These are phyloP conservation scores for Colletotrichum lentis DNA, from an alignment of 2,329 filamentous ascomycete genomes.

Conservation along the genomic window DNA sequence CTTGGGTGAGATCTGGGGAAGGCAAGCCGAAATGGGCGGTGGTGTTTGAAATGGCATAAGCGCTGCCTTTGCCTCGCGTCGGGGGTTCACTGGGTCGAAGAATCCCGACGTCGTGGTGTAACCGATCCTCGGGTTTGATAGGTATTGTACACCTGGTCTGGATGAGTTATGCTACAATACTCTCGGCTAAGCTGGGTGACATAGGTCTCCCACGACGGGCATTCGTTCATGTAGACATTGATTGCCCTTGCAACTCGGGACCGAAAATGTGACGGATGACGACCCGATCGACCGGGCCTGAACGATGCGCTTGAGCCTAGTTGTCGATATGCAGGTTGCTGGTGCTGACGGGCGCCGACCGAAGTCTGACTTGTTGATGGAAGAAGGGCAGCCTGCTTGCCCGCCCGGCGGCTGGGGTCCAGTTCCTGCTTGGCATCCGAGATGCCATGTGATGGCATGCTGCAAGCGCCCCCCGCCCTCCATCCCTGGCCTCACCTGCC, in stretches of 20 bases:
- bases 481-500: conserved; percentile 13
- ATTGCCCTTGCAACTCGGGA: conserved; percentile 7
- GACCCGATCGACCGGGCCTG: conserved; percentile 33
- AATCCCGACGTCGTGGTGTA: neutral
- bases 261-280: conserved; percentile 30
- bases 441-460: conserved; percentile 13
- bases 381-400: neutral
- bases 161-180: too few relatives aligned
- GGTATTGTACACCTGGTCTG: too few relatives aligned
- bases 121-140: neutral
- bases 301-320: conserved; percentile 23
- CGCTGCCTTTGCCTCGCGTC: conserved; percentile 20
- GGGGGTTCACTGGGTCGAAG: conserved; percentile 3
- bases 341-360: conserved; percentile 15
- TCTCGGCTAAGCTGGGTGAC: neutral
- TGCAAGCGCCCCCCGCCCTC: neutral
- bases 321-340: conserved; percentile 23
- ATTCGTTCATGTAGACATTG: conserved; percentile 1
- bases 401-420: neutral
- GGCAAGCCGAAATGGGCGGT: conserved; percentile 17
- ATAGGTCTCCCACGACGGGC: neutral
- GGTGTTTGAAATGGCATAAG: conserved; percentile 13
- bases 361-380: conserved; percentile 3
- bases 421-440: conserved; percentile 3
- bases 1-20: conserved; percentile 32